Conservation (phyloP, 345 rosid genomes). For the Zanthoxylum bungeanum region DNA sequence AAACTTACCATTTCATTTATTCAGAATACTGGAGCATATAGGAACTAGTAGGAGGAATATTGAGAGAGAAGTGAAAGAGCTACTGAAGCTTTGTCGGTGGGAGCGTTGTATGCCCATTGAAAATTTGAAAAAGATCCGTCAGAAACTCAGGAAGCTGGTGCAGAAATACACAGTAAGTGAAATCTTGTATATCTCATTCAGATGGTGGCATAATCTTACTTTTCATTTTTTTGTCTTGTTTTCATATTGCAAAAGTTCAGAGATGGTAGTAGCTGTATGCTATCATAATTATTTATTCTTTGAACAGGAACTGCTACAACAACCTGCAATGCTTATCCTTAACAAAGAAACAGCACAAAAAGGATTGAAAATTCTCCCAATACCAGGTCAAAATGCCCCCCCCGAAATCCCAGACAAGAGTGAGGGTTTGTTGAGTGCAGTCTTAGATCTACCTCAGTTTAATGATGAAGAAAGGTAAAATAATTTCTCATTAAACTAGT, state of each 20-base stretch:
- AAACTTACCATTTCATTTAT: slow-evolving; percentile 23
- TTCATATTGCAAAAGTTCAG: background rate
- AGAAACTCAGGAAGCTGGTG: slow-evolving; percentile 71
- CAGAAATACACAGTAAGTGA: slow-evolving; percentile 71
- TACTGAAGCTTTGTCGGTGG: slow-evolving; percentile 74
- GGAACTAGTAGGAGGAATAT: slow-evolving; percentile 49
- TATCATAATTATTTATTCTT: slow-evolving; percentile 6
- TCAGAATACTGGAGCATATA: slow-evolving; percentile 65
- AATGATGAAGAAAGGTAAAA: slow-evolving; percentile 46
- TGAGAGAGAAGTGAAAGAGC: slow-evolving; percentile 63
- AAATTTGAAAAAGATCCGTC: slow-evolving; percentile 57
- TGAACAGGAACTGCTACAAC: slow-evolving; percentile 64
- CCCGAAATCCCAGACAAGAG: slow-evolving; percentile 36
- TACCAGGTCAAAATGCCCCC: slow-evolving; percentile 34
- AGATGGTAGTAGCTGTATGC: background rate
- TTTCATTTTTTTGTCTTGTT: background rate
- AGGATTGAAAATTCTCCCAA: slow-evolving; percentile 34
- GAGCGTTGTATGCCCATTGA: slow-evolving; percentile 62
- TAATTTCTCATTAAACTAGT: slow-evolving; percentile 15
- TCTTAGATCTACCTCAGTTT: slow-evolving; percentile 40
- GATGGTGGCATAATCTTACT: background rate
- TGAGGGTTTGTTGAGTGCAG: slow-evolving; percentile 26
- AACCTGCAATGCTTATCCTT: slow-evolving; percentile 64
- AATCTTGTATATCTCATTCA: background rate
- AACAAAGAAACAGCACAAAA: slow-evolving; percentile 46